Evolutionary conservation across 495 filamentous ascomycete species (phyloP).

Genomic region (Durotheca rogersii): DNA sequence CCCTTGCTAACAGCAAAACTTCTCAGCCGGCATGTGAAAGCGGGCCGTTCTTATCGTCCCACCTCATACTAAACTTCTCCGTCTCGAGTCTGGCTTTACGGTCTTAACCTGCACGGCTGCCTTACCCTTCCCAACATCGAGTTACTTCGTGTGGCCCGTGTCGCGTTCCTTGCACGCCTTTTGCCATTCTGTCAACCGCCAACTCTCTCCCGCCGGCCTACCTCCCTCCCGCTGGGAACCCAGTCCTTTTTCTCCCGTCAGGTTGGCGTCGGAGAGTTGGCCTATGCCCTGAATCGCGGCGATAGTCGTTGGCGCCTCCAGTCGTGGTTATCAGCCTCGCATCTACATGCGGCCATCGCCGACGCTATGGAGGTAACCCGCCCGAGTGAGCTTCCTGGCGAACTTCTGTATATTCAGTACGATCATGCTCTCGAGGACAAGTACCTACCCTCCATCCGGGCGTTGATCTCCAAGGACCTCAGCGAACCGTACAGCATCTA

Average conservation of each 20-base stretch:
- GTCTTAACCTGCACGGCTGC: conserved; percentile 12
- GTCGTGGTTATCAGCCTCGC: background rate
- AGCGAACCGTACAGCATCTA: conserved; percentile 99
- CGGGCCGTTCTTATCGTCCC: conserved; percentile 14
- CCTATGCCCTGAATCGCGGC: background rate
- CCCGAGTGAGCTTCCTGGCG: conserved; percentile 41
- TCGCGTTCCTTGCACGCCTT: background rate
- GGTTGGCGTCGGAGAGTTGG: background rate
- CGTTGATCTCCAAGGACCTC: conserved; percentile 93
- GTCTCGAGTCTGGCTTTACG: conserved; percentile 14
- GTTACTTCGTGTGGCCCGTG: background rate
- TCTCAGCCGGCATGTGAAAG: conserved; percentile 34
- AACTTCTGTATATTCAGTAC: conserved; percentile 83
- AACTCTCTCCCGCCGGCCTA: background rate
- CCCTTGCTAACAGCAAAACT: conserved; percentile 12
- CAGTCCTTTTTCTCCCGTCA: background rate
- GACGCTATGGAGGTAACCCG: conserved; percentile 30
- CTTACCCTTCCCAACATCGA: conserved; percentile 1
- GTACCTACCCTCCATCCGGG: conserved; percentile 84
- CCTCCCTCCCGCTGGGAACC: background rate
- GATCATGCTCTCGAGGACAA: conserved; percentile 71
- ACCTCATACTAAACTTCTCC: background rate
- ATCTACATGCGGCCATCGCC: conserved; percentile 1
- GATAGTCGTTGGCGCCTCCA: background rate
- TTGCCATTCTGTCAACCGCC: background rate